A percentile compares a stretch with the other conserved stretches of the same genome.
Conservation (phyloP, 192 early-diverging fungal genomes). For the Rhizoclosmatium globosum region DNA sequence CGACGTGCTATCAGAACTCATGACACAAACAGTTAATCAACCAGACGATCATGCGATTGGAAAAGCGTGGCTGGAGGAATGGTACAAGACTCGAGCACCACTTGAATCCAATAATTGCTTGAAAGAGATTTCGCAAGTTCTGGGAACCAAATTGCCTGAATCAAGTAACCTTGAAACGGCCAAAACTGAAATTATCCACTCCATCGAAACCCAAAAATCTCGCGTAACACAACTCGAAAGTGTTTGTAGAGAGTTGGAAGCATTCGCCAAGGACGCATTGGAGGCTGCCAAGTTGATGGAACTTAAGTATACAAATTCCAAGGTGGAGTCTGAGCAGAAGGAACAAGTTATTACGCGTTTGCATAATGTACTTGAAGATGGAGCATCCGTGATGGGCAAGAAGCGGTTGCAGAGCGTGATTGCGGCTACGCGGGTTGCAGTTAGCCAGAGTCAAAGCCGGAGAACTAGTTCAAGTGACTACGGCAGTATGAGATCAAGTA, state of each 20-base stretch:
- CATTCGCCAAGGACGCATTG: slow-evolving; percentile 14
- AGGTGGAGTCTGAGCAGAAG: slow-evolving; percentile 1
- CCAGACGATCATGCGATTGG: neutral
- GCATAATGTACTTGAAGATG: slow-evolving; percentile 22
- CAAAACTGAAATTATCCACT: neutral
- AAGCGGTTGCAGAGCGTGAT: slow-evolving; percentile 1
- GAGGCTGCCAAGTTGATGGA: slow-evolving; percentile 18
- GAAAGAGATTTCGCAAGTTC: neutral
- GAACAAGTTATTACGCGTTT: slow-evolving; percentile 26
- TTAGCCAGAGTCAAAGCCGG: neutral
- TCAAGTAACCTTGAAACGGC: neutral
- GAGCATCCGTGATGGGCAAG: slow-evolving; percentile 21
- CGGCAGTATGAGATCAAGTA: neutral
- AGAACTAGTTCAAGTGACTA: neutral
- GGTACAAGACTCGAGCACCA: slow-evolving; percentile 2
- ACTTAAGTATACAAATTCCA: slow-evolving; percentile 1
- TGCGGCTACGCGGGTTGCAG: slow-evolving; percentile 4
- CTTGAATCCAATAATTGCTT: neutral
- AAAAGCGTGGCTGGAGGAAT: slow-evolving; percentile 22
- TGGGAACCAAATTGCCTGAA: neutral
- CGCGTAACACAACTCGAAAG: slow-evolving; percentile 18
- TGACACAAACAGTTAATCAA: neutral
- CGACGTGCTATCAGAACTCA: slow-evolving; percentile 11
- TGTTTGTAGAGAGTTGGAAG: slow-evolving; percentile 24
- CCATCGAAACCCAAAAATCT: neutral